Base-by-base conservation (phyloP, 441 rosid genomes). In the Bocquillonia castaneifolia region DNA sequence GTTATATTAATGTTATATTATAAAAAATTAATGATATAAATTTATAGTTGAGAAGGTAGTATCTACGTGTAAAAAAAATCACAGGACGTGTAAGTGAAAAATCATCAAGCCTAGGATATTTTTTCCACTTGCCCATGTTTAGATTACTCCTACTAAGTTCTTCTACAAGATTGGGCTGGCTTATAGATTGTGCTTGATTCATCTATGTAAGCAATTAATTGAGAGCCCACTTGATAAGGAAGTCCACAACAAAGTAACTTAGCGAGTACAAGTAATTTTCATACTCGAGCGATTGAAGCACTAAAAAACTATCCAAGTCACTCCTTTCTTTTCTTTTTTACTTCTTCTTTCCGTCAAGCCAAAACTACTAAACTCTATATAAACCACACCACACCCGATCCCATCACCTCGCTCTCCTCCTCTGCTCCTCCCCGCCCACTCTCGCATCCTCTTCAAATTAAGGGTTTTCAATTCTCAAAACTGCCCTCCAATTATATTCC, bases 401-500 rank as follows among this genome's bases (percentile, higher is more conserved):
- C 25, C 0, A 40, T 1, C 29, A 25, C 42, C 10, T 34, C 29
- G 22, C 52, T 39, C 29, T 51, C 22, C 60, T 2, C 17, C 61
- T 5, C 28, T 25, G 7, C 37, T 28, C 58, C 60, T 10, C 14
- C 47, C 15, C 47, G 6, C 47, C 6, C 40, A 36, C 40, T 36
- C 69, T 55, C 60, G n/a, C 6, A 54, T 6, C 23, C 20, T 9
- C 28, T 14, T n/a, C 20, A 2, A 26, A 32, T n/a, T n/a, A 6
- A 5, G 31, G 50, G 32, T 59, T 39, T 59, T 59, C 48, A 39
- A 40, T n/a, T 62, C 62, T 20, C 39, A 42, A 23, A 40, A 37
- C 67, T 72, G 66, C 76, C 76, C 76, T 72, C 76, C 72, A 72
- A 67, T 50, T 39, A 12, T 20, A n/a, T 6, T n/a, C 31, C 25